These are phyloP conservation scores for Anthostomella pinea DNA, from an alignment of 2,329 filamentous ascomycete species.

Conservation along the genomic window DNA sequence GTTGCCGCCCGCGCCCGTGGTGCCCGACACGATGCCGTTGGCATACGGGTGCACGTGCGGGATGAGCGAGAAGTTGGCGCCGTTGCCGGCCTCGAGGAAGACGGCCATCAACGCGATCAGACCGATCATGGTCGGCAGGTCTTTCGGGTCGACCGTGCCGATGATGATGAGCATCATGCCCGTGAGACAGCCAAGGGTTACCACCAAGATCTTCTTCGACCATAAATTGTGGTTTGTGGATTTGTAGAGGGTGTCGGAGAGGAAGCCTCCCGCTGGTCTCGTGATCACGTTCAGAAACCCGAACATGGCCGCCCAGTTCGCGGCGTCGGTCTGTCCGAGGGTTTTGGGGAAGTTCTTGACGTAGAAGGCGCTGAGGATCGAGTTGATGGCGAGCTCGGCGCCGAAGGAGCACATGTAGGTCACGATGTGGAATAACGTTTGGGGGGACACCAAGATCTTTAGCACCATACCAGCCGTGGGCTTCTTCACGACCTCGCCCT, in stretches of 20 bases:
- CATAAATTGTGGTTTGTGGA: constrained; percentile 35
- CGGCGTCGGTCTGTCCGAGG: constrained; percentile 54
- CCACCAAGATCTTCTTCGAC: constrained; percentile 56
- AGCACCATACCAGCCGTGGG: constrained; percentile 52
- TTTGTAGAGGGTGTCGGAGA: constrained; percentile 50
- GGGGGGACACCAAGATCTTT: constrained; percentile 46
- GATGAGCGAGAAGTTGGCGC: constrained; percentile 81
- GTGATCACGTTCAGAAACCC: constrained; percentile 70
- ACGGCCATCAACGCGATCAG: constrained; percentile 74
- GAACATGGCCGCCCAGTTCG: constrained; percentile 70
- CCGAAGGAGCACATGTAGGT: constrained; percentile 65
- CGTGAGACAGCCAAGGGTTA: constrained; percentile 58
- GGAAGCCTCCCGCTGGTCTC: constrained; percentile 62
- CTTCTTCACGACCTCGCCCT: constrained; percentile 51
- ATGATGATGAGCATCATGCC: constrained; percentile 61
- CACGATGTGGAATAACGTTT: constrained; percentile 52
- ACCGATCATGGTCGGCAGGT: constrained; percentile 66
- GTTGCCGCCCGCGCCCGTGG: constrained; percentile 78
- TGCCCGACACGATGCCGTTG: constrained; percentile 74
- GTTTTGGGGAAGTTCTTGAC: constrained; percentile 56
- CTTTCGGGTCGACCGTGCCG: constrained; percentile 61
- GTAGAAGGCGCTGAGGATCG: constrained; percentile 58
- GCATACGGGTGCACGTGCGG: constrained; percentile 82
- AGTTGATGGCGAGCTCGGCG: constrained; percentile 60
- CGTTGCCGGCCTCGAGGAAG: constrained; percentile 83